These are phyloP conservation scores for Aschersonia sp. DNA, from an alignment of 2,329 filamentous ascomycete genomes.

Conservation along the genomic window DNA sequence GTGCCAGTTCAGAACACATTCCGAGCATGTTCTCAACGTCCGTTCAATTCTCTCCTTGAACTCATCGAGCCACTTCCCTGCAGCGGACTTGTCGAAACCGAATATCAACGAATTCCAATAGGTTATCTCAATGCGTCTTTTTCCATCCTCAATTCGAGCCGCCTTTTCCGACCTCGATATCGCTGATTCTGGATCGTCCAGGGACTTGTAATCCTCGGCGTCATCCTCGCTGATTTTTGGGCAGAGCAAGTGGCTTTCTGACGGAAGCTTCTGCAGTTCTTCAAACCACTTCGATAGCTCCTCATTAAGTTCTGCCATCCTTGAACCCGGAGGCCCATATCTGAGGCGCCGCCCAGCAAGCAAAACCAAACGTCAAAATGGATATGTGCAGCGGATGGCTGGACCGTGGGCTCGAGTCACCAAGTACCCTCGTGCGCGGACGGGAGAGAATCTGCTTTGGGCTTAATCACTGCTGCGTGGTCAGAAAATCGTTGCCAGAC, in stretches of 20 bases:
- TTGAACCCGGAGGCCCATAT: slow-evolving; percentile 2
- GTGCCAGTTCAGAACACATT: slow-evolving; percentile 63
- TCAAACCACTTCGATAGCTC: slow-evolving; percentile 28
- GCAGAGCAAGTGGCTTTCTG: slow-evolving; percentile 52
- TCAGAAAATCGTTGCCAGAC: too few species aligned
- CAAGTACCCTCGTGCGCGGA: too few species aligned
- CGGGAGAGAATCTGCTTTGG: too few species aligned
- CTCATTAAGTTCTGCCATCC: slow-evolving; percentile 24
- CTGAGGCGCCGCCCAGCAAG: background rate
- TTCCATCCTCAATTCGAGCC: slow-evolving; percentile 37
- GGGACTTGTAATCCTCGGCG: slow-evolving; percentile 38
- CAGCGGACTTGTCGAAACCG: slow-evolving; percentile 47
- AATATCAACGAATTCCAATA: slow-evolving; percentile 56
- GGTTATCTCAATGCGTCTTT: slow-evolving; percentile 42
- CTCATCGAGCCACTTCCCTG: slow-evolving; percentile 42
- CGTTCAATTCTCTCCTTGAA: slow-evolving; percentile 43
- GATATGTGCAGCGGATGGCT: background rate
- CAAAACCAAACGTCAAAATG: background rate
- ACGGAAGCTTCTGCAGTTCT: slow-evolving; percentile 26
- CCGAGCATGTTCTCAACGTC: slow-evolving; percentile 49
- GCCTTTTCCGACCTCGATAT: slow-evolving; percentile 36
- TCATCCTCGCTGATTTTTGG: slow-evolving; percentile 51
- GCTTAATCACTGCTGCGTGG: too few species aligned
- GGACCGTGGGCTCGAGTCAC: too few species aligned
- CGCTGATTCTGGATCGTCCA: slow-evolving; percentile 34